A percentile compares a stretch with the other conserved stretches of the same genome.
phyloP scores from a whole-genome alignment of 2,329 filamentous ascomycete genomes.

The Helotiales sp. region DNA sequence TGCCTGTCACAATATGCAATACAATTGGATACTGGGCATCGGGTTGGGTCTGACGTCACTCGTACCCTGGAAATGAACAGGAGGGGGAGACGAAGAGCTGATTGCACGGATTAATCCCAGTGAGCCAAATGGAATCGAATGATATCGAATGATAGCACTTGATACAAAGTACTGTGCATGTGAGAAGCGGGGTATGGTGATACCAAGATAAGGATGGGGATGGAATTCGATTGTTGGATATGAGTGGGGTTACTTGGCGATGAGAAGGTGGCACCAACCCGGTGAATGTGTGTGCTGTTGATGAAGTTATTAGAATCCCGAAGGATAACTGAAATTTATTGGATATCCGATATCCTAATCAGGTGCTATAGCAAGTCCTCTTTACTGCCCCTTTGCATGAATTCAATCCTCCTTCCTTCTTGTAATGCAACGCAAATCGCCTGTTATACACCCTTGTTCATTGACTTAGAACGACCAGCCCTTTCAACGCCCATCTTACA shows the following conservation, averaged over 20 bases:
- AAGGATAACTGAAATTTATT: too few species aligned
- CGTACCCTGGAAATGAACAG: not conserved
- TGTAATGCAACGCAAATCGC: not conserved
- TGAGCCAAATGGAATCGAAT: too few species aligned
- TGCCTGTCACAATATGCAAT: not conserved
- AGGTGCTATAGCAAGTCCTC: not conserved
- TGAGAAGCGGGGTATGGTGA: not conserved
- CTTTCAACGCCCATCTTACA: not conserved
- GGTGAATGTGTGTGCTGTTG: not conserved
- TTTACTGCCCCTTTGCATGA: not conserved
- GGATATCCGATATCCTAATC: not conserved
- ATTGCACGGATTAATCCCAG: not conserved
- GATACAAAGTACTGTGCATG: not conserved
- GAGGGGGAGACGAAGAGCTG: not conserved
- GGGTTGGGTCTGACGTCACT: constrained; percentile 2
- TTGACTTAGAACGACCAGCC: not conserved
- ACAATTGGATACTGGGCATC: not conserved
- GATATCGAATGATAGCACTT: not conserved
- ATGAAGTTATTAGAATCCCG: not conserved
- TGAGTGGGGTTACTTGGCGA: not conserved
- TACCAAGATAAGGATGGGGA: not conserved
- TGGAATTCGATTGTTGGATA: not conserved
- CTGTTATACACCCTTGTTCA: not conserved
- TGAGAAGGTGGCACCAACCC: not conserved
- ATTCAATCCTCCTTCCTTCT: not conserved